Percentiles rank a stretch among this genome's conserved stretches.
These are phyloP conservation scores for Mallotus nudiflorus DNA, from an alignment of 345 rosid species.

Conservation along the genomic window DNA sequence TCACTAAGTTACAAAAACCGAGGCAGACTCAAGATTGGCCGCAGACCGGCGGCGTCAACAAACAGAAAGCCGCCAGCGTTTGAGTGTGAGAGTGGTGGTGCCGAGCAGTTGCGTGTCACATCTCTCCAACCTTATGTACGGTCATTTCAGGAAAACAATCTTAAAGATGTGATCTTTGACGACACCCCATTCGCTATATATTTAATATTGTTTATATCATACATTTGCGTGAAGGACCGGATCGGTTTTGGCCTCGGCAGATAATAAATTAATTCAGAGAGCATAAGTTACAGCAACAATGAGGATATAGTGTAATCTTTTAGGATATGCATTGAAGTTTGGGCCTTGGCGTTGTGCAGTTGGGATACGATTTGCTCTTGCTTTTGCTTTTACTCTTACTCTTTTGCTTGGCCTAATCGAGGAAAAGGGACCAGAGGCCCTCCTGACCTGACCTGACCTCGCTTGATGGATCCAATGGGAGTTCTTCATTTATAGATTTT, in stretches of 20 bases:
- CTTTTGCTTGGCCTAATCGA: background rate
- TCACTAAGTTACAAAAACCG: constrained; percentile 1
- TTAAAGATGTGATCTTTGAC: background rate
- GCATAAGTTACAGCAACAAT: background rate
- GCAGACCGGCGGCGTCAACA: constrained; percentile 32
- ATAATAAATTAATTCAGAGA: no score
- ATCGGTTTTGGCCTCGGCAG: background rate
- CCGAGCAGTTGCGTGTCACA: background rate
- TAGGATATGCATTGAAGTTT: background rate
- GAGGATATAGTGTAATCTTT: background rate
- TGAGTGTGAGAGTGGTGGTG: no score
- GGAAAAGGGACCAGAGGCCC: background rate
- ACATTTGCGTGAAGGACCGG: constrained; percentile 5
- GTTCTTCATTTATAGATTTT: background rate
- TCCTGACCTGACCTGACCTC: no score
- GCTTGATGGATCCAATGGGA: background rate
- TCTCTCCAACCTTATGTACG: background rate
- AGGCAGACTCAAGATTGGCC: background rate
- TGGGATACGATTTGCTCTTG: background rate
- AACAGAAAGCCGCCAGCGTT: constrained; percentile 26
- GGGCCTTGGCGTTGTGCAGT: background rate
- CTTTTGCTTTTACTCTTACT: background rate
- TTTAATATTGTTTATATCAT: background rate
- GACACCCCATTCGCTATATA: background rate
- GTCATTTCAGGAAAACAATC: background rate